These are phyloP conservation scores for Solanum chaucha DNA, from an alignment of 257 asterid genomes.

Conservation along the genomic window DNA sequence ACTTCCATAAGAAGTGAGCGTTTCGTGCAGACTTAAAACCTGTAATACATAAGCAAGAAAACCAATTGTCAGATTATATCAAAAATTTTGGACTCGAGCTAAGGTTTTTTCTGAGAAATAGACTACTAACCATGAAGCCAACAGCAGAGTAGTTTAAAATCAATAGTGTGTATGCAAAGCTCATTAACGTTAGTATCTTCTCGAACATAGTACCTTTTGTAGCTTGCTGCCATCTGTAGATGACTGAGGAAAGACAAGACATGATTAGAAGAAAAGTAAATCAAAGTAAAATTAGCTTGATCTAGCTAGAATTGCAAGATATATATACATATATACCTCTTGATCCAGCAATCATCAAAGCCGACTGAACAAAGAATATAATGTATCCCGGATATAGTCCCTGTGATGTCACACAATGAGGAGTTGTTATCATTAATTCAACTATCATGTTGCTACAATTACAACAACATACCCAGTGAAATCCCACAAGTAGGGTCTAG, in stretches of 20 bases:
- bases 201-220: conserved; percentile 19
- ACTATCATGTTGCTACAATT: neutral
- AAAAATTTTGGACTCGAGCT: neutral
- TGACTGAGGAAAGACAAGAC: conserved; percentile 33
- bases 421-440: neutral
- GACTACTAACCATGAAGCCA: conserved; percentile 70
- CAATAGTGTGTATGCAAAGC: conserved; percentile 64
- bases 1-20: conserved; percentile 60
- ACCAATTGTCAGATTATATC: neutral
- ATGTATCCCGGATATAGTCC: conserved; percentile 90
- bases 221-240: conserved; percentile 76
- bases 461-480: neutral
- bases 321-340: conserved; percentile 38
- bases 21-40: conserved; percentile 79
- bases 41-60: conserved; percentile 9
- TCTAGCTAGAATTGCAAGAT: neutral
- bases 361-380: conserved; percentile 80
- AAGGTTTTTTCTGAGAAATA: neutral
- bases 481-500: neutral
- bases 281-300: neutral
- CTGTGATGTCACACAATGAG: conserved; percentile 19
- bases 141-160: conserved; percentile 73
- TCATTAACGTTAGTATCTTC: conserved; percentile 36
- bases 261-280: conserved; percentile 7
- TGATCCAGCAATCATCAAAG: conserved; percentile 83